Evolutionary conservation across 176 grass and related monocot species (phyloP), one percentile per base, ranked within the genome.

Genomic region (Puccinellia tenuiflora): DNA sequence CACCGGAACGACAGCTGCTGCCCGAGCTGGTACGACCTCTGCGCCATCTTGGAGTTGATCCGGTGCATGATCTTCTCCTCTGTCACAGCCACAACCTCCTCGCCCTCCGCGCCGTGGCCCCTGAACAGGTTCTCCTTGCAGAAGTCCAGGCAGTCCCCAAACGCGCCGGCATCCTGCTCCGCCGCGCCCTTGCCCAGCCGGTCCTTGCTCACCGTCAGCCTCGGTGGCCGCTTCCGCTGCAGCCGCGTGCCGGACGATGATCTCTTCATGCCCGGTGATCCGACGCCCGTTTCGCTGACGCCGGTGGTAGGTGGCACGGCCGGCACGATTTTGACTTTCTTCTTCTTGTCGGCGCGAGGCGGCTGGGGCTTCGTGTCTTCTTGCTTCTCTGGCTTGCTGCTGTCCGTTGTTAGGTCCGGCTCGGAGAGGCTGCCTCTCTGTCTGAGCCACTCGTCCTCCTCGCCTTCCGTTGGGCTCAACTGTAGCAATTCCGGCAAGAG

Each of bases 1-100:
- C 96, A 98, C 68, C 86, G 88, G 75, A 82, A 86, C 22, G 92
- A 88, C 20, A 98, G 82, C 63, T 98, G 96, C 86, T 93, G 93
- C 39, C 96, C 92, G 42, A 98, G 86, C 86, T 98, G 90, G 84
- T 93, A 98, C 13, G 92, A 93, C 29, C 86, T 87, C 73, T 85
- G 51, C 14, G 79, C 85, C 79, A 93, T 93, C 87, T 90, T 98
- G 7, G 89, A 95, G 73, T 91, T 95, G 62, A 98, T 91, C 88
- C 96, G 82, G 33, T 68, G 85, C 47, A 98, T 85, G 82, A 98
- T 98, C 90, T 60, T 81, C 57, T 93, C 96, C 85, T 88, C 78
- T 61, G 88, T 61, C 73, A 95, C 88, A 3, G 26, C 75, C 40
- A 77, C 47, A 46, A 29, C 66, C 74, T 89, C 86, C 5, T 85